A percentile compares a stretch with the other conserved stretches of the same genome.
Conservation (phyloP, 169 alveolate genomes). For the Cryptosporidium sp. region DNA sequence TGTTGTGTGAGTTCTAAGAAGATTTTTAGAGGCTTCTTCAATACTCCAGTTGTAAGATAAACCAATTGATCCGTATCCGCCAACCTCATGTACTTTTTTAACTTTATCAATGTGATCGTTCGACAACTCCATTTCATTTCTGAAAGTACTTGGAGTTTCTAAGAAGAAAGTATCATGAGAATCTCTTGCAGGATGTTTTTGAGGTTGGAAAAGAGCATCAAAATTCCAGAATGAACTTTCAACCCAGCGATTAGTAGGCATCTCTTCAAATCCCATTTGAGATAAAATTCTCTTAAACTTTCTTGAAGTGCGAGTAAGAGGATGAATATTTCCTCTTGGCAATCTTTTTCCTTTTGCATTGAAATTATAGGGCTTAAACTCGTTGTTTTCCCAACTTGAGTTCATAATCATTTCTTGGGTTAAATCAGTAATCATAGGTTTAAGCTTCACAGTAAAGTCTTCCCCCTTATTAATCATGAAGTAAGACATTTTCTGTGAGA, state of each 20-base stretch:
- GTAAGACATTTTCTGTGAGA: slow-evolving; percentile 75
- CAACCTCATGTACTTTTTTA: slow-evolving; percentile 93
- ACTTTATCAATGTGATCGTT: slow-evolving; percentile 92
- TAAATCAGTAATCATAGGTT: slow-evolving; percentile 84
- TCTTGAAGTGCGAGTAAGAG: slow-evolving; percentile 88
- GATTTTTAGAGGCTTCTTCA: slow-evolving; percentile 85
- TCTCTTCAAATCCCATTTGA: slow-evolving; percentile 97
- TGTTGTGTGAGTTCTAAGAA: slow-evolving; percentile 99
- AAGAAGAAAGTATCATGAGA: slow-evolving; percentile 99
- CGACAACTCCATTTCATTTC: slow-evolving; percentile 77
- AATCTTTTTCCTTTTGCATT: slow-evolving; percentile 86
- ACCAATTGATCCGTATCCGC: slow-evolving; percentile 97
- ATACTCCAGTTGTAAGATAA: slow-evolving; percentile 97
- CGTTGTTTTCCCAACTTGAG: slow-evolving; percentile 87
- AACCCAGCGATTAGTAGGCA: slow-evolving; percentile 97
- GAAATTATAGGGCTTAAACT: slow-evolving; percentile 88
- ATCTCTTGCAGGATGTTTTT: slow-evolving; percentile 99
- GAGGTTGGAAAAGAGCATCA: slow-evolving; percentile 99
- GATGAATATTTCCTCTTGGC: slow-evolving; percentile 91
- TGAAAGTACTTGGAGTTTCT: slow-evolving; percentile 81
- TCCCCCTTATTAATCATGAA: slow-evolving; percentile 75
- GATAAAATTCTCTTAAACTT: slow-evolving; percentile 89
- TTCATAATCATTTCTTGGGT: slow-evolving; percentile 86
- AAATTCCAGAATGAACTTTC: slow-evolving; percentile 99
- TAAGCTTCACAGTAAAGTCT: slow-evolving; percentile 75